These are phyloP conservation scores for Cicer judaicum DNA, from an alignment of 306 rosid species.

Conservation along the genomic window DNA sequence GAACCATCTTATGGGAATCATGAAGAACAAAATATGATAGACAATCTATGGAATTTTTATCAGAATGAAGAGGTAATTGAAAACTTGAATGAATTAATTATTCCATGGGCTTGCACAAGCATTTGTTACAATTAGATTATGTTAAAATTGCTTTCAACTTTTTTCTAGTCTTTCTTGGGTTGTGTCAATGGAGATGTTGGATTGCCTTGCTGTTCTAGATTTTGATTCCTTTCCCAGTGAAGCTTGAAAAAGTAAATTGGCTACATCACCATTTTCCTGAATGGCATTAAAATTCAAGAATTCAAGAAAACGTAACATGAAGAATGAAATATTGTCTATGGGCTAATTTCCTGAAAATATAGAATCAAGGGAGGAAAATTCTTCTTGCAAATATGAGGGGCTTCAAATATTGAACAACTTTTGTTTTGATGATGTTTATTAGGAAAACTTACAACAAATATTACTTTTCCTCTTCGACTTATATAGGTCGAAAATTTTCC, in stretches of 20 bases:
- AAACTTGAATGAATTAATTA: slow-evolving; percentile 23
- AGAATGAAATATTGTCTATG: neutral
- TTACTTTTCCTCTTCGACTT: neutral
- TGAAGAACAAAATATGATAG: slow-evolving; percentile 65
- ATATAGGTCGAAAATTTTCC: neutral
- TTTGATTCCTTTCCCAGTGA: slow-evolving; percentile 10
- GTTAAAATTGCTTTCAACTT: slow-evolving; percentile 22
- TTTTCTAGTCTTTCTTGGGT: slow-evolving; percentile 20
- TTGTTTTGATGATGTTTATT: slow-evolving; percentile 21
- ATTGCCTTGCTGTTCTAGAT: slow-evolving; percentile 9
- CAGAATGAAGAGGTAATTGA: slow-evolving; percentile 67
- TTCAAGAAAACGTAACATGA: neutral
- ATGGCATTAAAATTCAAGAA: neutral
- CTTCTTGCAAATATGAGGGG: slow-evolving; percentile 14
- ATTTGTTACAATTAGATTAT: slow-evolving; percentile 28
- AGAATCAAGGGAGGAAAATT: slow-evolving; percentile 1
- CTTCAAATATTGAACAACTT: slow-evolving; percentile 24
- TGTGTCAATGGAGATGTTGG: slow-evolving; percentile 4
- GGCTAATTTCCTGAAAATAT: neutral
- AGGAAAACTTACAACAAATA: neutral
- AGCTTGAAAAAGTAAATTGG: slow-evolving; percentile 21
- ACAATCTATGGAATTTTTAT: slow-evolving; percentile 66
- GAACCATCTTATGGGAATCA: slow-evolving; percentile 65
- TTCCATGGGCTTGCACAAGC: slow-evolving; percentile 13
- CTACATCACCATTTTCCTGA: slow-evolving; percentile 18